Evolutionary conservation across 225 moss, liverwort and hornwort genomes (phyloP).

Genomic region (Marchantia paleacea): DNA sequence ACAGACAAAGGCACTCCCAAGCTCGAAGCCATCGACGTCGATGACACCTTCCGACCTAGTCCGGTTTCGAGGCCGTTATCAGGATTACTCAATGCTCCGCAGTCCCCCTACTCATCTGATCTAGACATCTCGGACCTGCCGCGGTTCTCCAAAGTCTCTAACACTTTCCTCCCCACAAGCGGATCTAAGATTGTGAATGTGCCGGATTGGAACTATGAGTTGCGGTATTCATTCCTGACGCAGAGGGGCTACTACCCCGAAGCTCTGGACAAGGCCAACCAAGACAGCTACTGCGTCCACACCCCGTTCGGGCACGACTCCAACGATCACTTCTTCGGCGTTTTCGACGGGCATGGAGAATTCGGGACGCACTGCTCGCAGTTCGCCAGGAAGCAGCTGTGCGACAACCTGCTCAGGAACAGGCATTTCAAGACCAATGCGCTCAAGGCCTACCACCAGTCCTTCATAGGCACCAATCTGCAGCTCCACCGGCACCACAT

Average conservation of each 20-base stretch:
- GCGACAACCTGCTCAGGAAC: constrained; percentile 70
- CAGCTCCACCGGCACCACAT: constrained; percentile 73
- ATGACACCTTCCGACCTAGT: constrained; percentile 48
- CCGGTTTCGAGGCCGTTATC: constrained; percentile 37
- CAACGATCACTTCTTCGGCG: constrained; percentile 90
- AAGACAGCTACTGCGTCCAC: constrained; percentile 88
- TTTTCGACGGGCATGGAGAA: constrained; percentile 96
- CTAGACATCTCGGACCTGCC: constrained; percentile 47
- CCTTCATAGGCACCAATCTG: constrained; percentile 69
- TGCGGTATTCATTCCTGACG: constrained; percentile 81
- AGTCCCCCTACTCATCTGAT: constrained; percentile 47
- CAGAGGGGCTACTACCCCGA: constrained; percentile 97
- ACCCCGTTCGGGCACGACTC: constrained; percentile 63
- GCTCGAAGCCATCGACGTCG: constrained; percentile 21
- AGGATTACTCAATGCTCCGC: constrained; percentile 33
- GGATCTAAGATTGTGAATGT: constrained; percentile 69
- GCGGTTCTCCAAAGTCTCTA: constrained; percentile 70
- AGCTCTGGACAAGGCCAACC: constrained; percentile 88
- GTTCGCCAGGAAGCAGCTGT: constrained; percentile 69
- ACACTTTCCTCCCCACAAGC: constrained; percentile 62
- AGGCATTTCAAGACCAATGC: constrained; percentile 63
- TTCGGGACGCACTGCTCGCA: constrained; percentile 93
- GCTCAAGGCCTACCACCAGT: constrained; percentile 75
- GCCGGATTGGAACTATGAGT: constrained; percentile 53
- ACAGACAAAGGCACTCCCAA: constrained; percentile 26